A percentile compares a stretch with the other conserved stretches of the same genome.
phyloP scores from a whole-genome alignment of 805 yeast species.

The Komagataella pastoris region DNA sequence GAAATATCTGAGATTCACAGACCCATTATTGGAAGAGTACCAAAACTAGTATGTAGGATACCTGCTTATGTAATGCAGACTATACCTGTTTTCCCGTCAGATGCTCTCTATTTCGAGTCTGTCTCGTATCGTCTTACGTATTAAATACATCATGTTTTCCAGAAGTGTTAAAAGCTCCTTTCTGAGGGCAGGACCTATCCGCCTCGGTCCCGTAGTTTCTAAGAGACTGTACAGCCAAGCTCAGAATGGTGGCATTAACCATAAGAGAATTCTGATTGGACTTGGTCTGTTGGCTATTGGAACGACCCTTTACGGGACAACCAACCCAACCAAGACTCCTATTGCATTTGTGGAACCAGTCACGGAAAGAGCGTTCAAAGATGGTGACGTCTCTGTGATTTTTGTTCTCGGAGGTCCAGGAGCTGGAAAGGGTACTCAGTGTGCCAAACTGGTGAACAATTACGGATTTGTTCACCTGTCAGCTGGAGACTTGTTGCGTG shows the following conservation, averaged over 20 bases:
- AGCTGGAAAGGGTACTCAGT: conserved; percentile 95
- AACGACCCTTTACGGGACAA: conserved; percentile 18
- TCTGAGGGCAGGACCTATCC: not conserved
- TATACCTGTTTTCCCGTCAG: too few species aligned
- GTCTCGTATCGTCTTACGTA: not conserved
- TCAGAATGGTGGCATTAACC: not conserved
- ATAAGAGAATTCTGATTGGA: conserved; percentile 5
- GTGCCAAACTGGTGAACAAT: conserved; percentile 71
- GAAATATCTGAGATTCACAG: conserved; percentile 48
- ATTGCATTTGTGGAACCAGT: conserved; percentile 19
- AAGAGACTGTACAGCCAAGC: not conserved
- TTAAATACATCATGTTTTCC: not conserved
- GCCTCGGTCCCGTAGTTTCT: not conserved
- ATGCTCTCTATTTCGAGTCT: not conserved
- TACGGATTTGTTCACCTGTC: conserved; percentile 77
- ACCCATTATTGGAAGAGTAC: conserved; percentile 13
- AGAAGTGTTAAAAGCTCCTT: not conserved
- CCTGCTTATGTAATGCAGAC: not conserved
- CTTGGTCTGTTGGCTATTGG: conserved; percentile 18
- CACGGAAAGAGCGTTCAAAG: conserved; percentile 32
- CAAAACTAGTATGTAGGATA: not conserved
- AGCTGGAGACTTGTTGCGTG: conserved; percentile 94
- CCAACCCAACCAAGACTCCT: conserved; percentile 16
- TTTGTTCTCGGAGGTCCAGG: conserved; percentile 98
- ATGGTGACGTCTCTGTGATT: conserved; percentile 61